Evolutionary conservation across 495 filamentous ascomycete species (phyloP), one percentile per base, ranked within the genome.

Genomic region (Penicillium steckii): DNA sequence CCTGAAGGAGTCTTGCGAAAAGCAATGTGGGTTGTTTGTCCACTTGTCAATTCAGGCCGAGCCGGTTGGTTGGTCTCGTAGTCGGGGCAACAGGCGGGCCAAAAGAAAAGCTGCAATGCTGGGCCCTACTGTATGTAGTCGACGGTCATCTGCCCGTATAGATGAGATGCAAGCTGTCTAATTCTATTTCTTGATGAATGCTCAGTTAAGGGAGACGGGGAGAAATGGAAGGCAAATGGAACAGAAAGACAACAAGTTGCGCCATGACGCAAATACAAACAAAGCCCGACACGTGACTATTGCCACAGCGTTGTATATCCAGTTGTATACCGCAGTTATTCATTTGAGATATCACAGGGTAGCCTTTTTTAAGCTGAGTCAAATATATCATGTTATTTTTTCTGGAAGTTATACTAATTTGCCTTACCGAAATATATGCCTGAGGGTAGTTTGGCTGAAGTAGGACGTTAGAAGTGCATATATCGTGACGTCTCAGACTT

Each of bases 21-120:
- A 52, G 33, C 25, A 44, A 41, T 23, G 43, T 46, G 45, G 45
- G 47, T 37, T 66, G 54, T 60, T 66, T 64, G 53, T 56, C 56
- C 52, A 60, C 56, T 57, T 60, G 65, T 63, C 58, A 61, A 64
- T 56, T 54, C 57, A 56, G 44, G 44, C 55, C 42, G 57, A 54
- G 52, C 38, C 32, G 40, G 57, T 55, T 65, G 45, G 53, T 51
- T 41, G 35, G 46, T 29, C 44, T 59, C 59, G 71, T 74, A 74
- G 67, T 61, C 69, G 61, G 56, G 67, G 71, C 67, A 74, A 74
- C 71, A 66, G 46, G 61, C 48, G 64, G 66, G 56, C 58, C 33
- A 19, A 26, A 44, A 46, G 12, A 43, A 42, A 56, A 30, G 37
- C 44, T 4, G 41, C 45, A 38, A 48, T 47, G 27, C 12, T 41